A percentile compares a stretch with the other conserved stretches of the same genome.
These are phyloP conservation scores for Volvox carteri DNA, from an alignment of 163 green algal species.

Conservation along the genomic window DNA sequence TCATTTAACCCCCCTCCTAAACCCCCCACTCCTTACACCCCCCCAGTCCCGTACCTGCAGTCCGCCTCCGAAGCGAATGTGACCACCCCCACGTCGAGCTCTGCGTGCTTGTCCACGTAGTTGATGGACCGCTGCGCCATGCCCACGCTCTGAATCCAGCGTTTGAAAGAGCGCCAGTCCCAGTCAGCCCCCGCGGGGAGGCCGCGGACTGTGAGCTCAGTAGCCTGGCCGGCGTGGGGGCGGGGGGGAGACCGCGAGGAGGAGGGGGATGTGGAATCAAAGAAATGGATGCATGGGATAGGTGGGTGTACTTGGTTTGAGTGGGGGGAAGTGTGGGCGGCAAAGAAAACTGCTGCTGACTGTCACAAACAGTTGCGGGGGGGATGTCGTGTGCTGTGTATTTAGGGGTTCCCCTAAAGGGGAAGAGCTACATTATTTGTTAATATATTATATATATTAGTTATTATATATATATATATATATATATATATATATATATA, in stretches of 20 bases:
- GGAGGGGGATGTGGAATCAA: neutral
- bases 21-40: neutral
- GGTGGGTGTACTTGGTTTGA: no score
- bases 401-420: no score
- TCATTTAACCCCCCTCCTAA: neutral
- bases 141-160: conserved; percentile 12
- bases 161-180: conserved; percentile 49
- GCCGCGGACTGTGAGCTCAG: conserved; percentile 34
- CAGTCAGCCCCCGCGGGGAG: conserved; percentile 24
- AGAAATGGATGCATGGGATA: no score
- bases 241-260: neutral
- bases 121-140: conserved; percentile 28
- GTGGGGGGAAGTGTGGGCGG: no score
- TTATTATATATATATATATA: no score
- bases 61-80: neutral
- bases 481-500: no score
- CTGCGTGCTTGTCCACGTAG: conserved; percentile 20
- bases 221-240: neutral
- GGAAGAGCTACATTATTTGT: no score
- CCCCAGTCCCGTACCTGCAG: conserved; percentile 14
- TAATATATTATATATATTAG: no score
- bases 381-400: no score
- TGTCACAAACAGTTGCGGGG: no score
- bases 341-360: no score
- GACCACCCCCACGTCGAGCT: conserved; percentile 8